phyloP scores from a whole-genome alignment of 2,329 filamentous ascomycete genomes.

The Coccinonectria pachysandricola region DNA sequence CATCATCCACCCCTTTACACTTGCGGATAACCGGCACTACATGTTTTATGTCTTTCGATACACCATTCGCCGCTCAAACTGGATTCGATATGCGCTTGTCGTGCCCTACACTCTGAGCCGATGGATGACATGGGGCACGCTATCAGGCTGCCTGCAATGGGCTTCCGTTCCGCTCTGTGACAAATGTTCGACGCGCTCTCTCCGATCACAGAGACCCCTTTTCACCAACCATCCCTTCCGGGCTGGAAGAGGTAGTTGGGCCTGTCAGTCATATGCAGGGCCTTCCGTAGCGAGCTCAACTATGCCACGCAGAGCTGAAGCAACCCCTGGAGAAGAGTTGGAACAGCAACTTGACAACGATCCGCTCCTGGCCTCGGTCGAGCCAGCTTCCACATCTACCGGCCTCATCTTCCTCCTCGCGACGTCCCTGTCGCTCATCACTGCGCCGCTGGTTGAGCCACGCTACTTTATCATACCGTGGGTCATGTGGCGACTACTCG shows the following conservation, averaged over 20 bases:
- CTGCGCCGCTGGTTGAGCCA: constrained; percentile 87
- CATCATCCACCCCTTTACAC: constrained; percentile 86
- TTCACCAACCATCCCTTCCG: constrained; percentile 23
- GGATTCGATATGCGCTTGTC: constrained; percentile 56
- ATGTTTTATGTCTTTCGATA: constrained; percentile 93
- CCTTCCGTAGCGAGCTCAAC: constrained; percentile 4
- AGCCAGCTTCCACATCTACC: constrained; percentile 36
- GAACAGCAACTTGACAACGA: constrained; percentile 13
- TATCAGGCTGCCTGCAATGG: constrained; percentile 36
- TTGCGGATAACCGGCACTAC: constrained; percentile 95
- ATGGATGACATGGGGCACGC: constrained; percentile 55
- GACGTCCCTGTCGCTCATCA: constrained; percentile 68
- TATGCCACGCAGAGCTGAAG: no score
- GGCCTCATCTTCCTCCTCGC: constrained; percentile 52
- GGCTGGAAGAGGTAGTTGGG: constrained; percentile 3
- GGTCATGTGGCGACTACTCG: constrained; percentile 80
- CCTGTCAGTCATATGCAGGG: constrained; percentile 5
- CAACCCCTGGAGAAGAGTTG: constrained; percentile 3
- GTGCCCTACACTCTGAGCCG: constrained; percentile 61
- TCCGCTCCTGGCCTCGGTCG: constrained; percentile 16
- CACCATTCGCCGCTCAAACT: constrained; percentile 56
- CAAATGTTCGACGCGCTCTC: constrained; percentile 9
- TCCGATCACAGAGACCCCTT: constrained; percentile 2
- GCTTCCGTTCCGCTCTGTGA: constrained; percentile 3
- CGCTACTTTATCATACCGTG: constrained; percentile 94